These are phyloP conservation scores for Psidium friedrichsthalianum DNA, from an alignment of 345 rosid species.

Conservation along the genomic window DNA sequence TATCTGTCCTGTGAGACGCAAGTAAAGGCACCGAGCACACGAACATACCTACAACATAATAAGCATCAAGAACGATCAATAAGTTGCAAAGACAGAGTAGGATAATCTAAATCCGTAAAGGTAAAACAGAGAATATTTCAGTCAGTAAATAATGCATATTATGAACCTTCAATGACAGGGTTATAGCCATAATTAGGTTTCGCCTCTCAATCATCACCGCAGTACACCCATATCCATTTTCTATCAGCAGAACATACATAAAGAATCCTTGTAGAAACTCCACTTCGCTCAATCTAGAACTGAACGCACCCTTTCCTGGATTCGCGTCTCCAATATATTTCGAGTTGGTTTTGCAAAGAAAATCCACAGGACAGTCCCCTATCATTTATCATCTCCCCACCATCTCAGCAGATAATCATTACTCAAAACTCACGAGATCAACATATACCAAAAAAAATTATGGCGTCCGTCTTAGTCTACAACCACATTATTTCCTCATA, in stretches of 20 bases:
- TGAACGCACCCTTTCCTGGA: background rate
- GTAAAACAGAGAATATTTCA: background rate
- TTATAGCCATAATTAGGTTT: background rate
- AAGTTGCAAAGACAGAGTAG: background rate
- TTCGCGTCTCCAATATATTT: background rate
- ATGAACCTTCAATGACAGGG: background rate
- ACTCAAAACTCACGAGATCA: background rate
- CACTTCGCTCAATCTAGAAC: background rate
- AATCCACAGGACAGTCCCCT: background rate
- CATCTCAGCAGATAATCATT: background rate
- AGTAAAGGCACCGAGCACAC: conserved; percentile 81
- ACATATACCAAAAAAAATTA: background rate
- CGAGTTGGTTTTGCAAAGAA: background rate
- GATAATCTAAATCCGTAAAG: background rate
- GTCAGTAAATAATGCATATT: background rate
- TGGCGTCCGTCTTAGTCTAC: background rate
- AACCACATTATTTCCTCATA: background rate
- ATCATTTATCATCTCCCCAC: background rate
- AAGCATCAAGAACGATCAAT: background rate
- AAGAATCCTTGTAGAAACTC: background rate
- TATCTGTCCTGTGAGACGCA: conserved; percentile 75
- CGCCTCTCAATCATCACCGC: background rate
- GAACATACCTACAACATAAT: conserved; percentile 48
- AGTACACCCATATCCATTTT: background rate
- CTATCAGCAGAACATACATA: background rate